Conservation (phyloP, 352 stramenopile genomes). For the Phytopythium vexans region DNA sequence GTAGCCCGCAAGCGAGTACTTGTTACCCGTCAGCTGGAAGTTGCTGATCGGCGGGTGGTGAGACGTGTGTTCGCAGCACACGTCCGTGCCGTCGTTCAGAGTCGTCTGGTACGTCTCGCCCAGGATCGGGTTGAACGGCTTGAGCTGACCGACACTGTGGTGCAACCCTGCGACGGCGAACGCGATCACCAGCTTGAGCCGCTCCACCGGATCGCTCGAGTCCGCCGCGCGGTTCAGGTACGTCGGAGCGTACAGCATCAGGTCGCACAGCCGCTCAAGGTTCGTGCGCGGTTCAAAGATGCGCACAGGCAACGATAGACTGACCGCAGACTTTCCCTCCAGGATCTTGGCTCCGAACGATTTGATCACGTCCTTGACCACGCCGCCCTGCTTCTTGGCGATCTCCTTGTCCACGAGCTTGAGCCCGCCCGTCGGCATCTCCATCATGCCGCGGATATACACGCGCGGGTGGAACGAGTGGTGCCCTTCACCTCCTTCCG, state of each 20-base stretch:
- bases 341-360: constrained; percentile 63
- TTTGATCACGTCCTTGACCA: constrained; percentile 87
- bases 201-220: constrained; percentile 60
- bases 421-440: constrained; percentile 61
- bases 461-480: constrained; percentile 66
- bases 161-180: constrained; percentile 78
- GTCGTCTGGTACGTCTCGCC: constrained; percentile 75
- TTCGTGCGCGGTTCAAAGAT: constrained; percentile 86
- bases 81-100: constrained; percentile 76
- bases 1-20: constrained; percentile 70
- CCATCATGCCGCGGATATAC: constrained; percentile 82
- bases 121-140: constrained; percentile 85
- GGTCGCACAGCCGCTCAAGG: constrained; percentile 72
- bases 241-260: constrained; percentile 80
- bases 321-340: constrained; percentile 69
- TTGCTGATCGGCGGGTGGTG: constrained; percentile 86
- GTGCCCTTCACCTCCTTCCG: not conserved
- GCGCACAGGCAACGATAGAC: constrained; percentile 79
- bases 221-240: constrained; percentile 64
- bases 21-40: constrained; percentile 71
- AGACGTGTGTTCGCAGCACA: constrained; percentile 82
- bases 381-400: constrained; percentile 80
- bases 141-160: constrained; percentile 76
- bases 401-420: constrained; percentile 86
- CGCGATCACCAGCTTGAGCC: constrained; percentile 78